Evolutionary conservation across 768 basidiomycete species (phyloP).

Genomic region (Leucogyrophana mollusca): DNA sequence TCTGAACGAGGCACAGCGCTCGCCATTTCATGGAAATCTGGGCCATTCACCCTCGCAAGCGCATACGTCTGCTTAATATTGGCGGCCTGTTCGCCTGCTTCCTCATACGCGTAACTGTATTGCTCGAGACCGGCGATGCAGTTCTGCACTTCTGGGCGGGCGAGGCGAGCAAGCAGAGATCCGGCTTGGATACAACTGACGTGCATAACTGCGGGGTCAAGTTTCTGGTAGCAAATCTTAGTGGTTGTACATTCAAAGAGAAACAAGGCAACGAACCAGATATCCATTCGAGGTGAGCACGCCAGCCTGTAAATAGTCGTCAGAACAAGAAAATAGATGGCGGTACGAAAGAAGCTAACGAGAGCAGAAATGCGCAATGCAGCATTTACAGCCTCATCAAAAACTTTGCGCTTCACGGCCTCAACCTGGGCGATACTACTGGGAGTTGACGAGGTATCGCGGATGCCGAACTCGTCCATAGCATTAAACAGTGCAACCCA

Average conservation of each 20-base stretch:
- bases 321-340: not conserved
- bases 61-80: conserved; percentile 56
- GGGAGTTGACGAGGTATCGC: conserved; percentile 44
- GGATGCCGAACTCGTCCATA: conserved; percentile 81
- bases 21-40: conserved; percentile 41
- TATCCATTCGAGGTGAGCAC: conserved; percentile 89
- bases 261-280: conserved; percentile 48
- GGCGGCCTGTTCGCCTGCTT: conserved; percentile 74
- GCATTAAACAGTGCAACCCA: conserved; percentile 86
- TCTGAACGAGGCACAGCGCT: conserved; percentile 28
- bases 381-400: conserved; percentile 81
- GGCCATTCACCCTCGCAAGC: conserved; percentile 37
- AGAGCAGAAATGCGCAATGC: conserved; percentile 88
- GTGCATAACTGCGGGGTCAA: conserved; percentile 89
- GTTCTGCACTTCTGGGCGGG: conserved; percentile 76
- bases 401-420: conserved; percentile 62
- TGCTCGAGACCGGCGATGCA: conserved; percentile 87
- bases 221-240: conserved; percentile 42
- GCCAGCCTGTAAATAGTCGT: conserved; percentile 49
- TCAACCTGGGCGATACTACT: conserved; percentile 60
- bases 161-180: conserved; percentile 75
- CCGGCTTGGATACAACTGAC: conserved; percentile 86
- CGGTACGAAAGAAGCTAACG: conserved; percentile 37
- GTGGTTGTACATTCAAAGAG: conserved; percentile 1
- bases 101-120: conserved; percentile 86